Evolutionary conservation across 2,329 filamentous ascomycete species (phyloP).

Genomic region (Hyphodiscus sp.): DNA sequence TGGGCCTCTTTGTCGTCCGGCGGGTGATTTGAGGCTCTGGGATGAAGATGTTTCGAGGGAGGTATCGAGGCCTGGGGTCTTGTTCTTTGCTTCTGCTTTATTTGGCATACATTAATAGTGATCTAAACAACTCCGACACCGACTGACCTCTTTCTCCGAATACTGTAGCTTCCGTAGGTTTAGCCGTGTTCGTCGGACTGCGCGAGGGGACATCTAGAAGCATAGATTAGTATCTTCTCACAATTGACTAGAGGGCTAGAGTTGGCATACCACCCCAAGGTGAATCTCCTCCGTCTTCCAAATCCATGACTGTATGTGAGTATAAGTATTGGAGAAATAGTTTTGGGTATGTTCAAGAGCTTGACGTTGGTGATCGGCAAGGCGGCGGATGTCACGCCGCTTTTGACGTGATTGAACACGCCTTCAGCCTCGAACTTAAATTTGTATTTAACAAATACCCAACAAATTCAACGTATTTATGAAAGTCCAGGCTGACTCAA

Average conservation of each 20-base stretch:
- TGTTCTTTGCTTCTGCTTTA: slow-evolving; percentile 19
- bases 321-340: slow-evolving; percentile 7
- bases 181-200: slow-evolving; percentile 27
- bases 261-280: slow-evolving; percentile 38
- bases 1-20: slow-evolving; percentile 29
- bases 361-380: slow-evolving; percentile 12
- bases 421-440: neutral
- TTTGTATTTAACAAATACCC: neutral
- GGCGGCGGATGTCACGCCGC: slow-evolving; percentile 1
- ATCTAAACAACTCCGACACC: neutral
- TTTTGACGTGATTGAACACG: slow-evolving; percentile 1
- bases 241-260: neutral
- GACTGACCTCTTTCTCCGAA: slow-evolving; percentile 16
- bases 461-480: neutral
- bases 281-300: slow-evolving; percentile 38
- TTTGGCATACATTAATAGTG: neutral
- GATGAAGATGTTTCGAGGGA: slow-evolving; percentile 7
- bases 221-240: slow-evolving; percentile 10
- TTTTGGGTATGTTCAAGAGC: slow-evolving; percentile 9
- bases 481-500: neutral
- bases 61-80: slow-evolving; percentile 17
- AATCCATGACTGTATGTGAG: slow-evolving; percentile 32
- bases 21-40: slow-evolving; percentile 25
- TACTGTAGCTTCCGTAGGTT: slow-evolving; percentile 19
- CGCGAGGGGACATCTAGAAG: slow-evolving; percentile 36